Evolutionary conservation across 768 basidiomycete genomes (phyloP).

Genomic region (Melanogaster broomeanus): DNA sequence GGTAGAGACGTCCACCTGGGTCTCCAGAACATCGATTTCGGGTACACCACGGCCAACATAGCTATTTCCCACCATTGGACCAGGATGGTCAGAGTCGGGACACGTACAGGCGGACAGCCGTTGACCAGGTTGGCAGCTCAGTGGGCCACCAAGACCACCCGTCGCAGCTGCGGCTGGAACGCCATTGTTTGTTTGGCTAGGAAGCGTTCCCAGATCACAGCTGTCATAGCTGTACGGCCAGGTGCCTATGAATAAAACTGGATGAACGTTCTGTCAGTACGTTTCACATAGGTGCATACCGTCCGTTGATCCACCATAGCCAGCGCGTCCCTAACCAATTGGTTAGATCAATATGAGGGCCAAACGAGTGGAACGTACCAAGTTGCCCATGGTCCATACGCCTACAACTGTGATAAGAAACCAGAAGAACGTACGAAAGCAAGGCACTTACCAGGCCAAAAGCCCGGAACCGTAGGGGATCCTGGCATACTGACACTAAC

Average conservation of each 20-base stretch:
- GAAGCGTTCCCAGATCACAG: constrained; percentile 87
- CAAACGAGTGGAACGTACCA: constrained; percentile 26
- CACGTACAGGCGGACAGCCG: constrained; percentile 88
- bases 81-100: constrained; percentile 82
- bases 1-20: constrained; percentile 58
- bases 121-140: constrained; percentile 88
- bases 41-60: constrained; percentile 74
- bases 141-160: constrained; percentile 41
- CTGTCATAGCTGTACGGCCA: constrained; percentile 85
- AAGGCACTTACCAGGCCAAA: constrained; percentile 76
- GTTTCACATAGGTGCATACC: constrained; percentile 39
- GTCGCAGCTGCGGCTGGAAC: constrained; percentile 60
- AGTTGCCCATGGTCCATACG: constrained; percentile 79
- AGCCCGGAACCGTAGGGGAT: constrained; percentile 55
- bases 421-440: background rate
- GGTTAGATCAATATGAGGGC: constrained; percentile 10
- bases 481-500: constrained; percentile 79
- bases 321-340: constrained; percentile 70
- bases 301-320: constrained; percentile 88
- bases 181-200: constrained; percentile 72
- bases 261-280: background rate
- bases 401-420: constrained; percentile 32
- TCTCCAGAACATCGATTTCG: constrained; percentile 92
- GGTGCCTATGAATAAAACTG: constrained; percentile 33
- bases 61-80: constrained; percentile 51